A percentile compares a stretch with the other conserved stretches of the same genome.
phyloP scores from a whole-genome alignment of 1,284 basidiomycete genomes.

The Ustilago nuda region DNA sequence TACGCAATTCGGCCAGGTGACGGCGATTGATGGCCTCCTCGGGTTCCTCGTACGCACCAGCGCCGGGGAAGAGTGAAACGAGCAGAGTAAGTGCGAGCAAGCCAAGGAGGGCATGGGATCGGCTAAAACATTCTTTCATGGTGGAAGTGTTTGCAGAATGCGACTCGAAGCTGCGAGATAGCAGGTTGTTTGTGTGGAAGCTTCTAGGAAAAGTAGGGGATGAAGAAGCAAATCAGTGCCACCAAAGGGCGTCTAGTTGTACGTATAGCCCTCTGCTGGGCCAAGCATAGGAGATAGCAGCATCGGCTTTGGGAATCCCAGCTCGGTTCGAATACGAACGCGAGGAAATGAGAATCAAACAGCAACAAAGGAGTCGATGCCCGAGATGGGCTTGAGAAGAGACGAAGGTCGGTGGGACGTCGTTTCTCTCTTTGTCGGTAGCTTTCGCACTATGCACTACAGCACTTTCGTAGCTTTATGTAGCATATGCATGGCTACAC shows the following conservation, averaged over 20 bases:
- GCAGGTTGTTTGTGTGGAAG: background rate
- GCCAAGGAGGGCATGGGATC: background rate
- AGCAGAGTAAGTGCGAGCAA: background rate
- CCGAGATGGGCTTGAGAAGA: no score
- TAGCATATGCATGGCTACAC: no score
- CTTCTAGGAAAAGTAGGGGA: background rate
- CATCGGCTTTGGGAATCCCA: no score
- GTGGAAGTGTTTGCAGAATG: background rate
- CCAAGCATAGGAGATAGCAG: no score
- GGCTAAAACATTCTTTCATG: background rate
- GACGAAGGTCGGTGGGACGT: no score
- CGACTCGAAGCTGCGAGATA: background rate
- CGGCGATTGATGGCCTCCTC: slow-evolving; percentile 6
- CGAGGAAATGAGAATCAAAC: no score
- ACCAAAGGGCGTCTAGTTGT: background rate
- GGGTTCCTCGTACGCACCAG: slow-evolving; percentile 12
- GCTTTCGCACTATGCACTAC: no score
- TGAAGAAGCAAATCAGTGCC: background rate
- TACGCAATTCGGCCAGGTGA: background rate
- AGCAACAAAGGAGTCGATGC: no score
- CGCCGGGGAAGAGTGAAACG: background rate
- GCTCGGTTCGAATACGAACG: no score
- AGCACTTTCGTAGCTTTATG: no score
- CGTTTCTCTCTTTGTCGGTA: no score
- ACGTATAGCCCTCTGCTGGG: no score